A percentile compares a stretch with the other conserved stretches of the same genome.
phyloP scores from a whole-genome alignment of 2,329 filamentous ascomycete species.

The Didymellaceae sp. region DNA sequence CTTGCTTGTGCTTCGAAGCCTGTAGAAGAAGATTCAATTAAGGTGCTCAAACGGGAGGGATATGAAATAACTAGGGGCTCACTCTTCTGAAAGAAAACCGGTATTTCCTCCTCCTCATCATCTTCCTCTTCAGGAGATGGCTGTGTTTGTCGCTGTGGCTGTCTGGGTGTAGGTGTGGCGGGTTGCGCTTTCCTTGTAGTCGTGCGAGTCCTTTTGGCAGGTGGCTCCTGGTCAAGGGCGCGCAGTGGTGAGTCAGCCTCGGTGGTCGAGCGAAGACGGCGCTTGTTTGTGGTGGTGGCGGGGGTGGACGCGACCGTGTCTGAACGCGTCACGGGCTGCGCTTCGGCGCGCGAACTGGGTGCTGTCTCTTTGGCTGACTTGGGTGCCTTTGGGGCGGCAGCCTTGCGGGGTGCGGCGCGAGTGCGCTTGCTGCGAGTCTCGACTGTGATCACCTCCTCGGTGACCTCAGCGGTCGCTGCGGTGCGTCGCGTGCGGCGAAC shows the following conservation, averaged over 20 bases:
- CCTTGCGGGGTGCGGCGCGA: conserved; percentile 18
- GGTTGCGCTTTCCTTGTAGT: conserved; percentile 10
- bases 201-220: conserved; percentile 20
- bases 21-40: not conserved
- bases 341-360: not conserved
- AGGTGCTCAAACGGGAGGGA: not conserved
- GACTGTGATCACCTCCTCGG: conserved; percentile 13
- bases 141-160: not conserved
- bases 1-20: not conserved
- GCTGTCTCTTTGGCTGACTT: not conserved
- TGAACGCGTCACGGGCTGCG: conserved; percentile 3
- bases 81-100: conserved; percentile 32
- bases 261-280: conserved; percentile 23
- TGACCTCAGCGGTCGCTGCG: conserved; percentile 17
- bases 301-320: conserved; percentile 11
- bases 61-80: conserved; percentile 18
- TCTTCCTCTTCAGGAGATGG: conserved; percentile 20
- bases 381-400: conserved; percentile 1
- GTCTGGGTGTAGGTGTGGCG: conserved; percentile 3
- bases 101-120: conserved; percentile 21
- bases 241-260: conserved; percentile 26
- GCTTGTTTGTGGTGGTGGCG: conserved; percentile 20
- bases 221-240: conserved; percentile 18
- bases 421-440: conserved; percentile 20
- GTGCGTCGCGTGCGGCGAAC: conserved; percentile 26